These are phyloP conservation scores for Fraxinus excelsior DNA, from an alignment of 257 asterid species.

Conservation along the genomic window DNA sequence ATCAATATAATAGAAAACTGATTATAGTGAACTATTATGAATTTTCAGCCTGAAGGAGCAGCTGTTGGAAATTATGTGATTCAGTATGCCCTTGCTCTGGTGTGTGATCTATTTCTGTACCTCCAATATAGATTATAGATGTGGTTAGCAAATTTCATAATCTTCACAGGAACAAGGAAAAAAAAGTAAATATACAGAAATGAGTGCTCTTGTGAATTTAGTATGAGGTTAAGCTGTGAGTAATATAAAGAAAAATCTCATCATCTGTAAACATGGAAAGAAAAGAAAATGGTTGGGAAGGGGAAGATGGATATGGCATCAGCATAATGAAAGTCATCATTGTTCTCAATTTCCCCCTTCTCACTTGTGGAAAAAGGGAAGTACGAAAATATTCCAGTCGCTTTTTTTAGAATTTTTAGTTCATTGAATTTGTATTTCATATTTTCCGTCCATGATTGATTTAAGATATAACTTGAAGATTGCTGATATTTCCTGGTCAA, in stretches of 20 bases:
- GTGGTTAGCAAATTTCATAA: slow-evolving; percentile 1
- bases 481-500: slow-evolving; percentile 13
- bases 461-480: neutral
- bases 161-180: slow-evolving; percentile 16
- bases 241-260: too few relatives aligned
- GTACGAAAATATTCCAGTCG: neutral
- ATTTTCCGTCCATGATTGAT: neutral
- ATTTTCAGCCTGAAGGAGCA: slow-evolving; percentile 96
- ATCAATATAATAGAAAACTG: neutral
- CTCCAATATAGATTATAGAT: slow-evolving; percentile 5
- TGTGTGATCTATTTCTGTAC: slow-evolving; percentile 30
- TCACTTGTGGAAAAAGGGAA: neutral
- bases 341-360: neutral
- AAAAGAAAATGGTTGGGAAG: neutral
- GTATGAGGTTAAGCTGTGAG: too few relatives aligned
- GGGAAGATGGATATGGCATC: neutral
- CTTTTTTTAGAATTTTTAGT: neutral
- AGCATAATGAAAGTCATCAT: neutral
- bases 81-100: slow-evolving; percentile 95
- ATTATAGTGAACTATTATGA: slow-evolving; percentile 12
- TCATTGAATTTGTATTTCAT: neutral
- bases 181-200: neutral
- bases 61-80: slow-evolving; percentile 79
- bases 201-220: slow-evolving; percentile 9
- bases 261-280: neutral